These are phyloP conservation scores for Lecanoromycetidae sp. DNA, from an alignment of 2,329 filamentous ascomycete genomes.

Conservation along the genomic window DNA sequence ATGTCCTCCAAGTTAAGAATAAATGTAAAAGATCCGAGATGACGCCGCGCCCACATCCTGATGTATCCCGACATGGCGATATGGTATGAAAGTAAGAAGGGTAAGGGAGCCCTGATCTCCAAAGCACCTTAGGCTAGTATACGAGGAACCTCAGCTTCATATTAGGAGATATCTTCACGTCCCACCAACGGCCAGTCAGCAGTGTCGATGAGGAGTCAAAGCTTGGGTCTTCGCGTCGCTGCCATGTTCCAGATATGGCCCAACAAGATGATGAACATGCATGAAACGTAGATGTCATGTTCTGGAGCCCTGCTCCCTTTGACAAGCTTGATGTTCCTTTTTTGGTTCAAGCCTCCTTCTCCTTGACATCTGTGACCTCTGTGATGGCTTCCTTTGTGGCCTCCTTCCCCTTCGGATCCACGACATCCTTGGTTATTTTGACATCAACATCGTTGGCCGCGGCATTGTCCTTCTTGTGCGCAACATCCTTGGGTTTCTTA, in stretches of 20 bases:
- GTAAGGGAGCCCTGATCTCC: too few species aligned
- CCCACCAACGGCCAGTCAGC: too few species aligned
- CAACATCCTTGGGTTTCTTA: conserved; percentile 20
- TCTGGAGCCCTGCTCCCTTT: not conserved
- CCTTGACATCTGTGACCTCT: too few species aligned
- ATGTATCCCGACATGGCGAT: not conserved
- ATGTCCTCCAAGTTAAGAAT: too few species aligned
- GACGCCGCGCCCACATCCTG: not conserved
- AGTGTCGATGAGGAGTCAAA: too few species aligned
- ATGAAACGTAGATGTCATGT: too few species aligned
- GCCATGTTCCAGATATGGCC: too few species aligned
- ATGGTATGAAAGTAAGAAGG: not conserved
- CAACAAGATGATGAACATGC: too few species aligned
- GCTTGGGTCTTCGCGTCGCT: too few species aligned
- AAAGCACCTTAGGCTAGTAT: too few species aligned
- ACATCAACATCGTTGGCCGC: conserved; percentile 10
- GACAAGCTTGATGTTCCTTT: not conserved
- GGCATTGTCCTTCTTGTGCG: conserved; percentile 20
- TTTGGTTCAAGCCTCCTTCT: not conserved
- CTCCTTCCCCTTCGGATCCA: not conserved
- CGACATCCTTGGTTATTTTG: conserved; percentile 19
- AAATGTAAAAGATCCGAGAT: not conserved
- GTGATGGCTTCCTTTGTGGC: not conserved
- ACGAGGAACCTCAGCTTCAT: too few species aligned
- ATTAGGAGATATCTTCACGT: too few species aligned